Conservation (phyloP, 2,329 filamentous ascomycete genomes). For the Diaporthe nobilis region DNA sequence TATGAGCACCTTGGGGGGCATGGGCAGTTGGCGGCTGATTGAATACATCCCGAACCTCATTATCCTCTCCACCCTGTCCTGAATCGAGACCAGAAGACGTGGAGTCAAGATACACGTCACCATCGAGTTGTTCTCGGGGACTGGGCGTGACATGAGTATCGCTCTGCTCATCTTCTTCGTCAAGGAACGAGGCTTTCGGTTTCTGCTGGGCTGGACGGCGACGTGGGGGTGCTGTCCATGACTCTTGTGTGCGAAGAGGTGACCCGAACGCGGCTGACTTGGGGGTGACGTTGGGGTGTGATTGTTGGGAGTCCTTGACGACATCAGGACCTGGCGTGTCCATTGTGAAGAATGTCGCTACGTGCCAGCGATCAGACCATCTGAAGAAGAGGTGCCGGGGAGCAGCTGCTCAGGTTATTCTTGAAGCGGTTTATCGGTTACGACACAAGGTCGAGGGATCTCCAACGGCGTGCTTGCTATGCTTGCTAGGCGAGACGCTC, state of each 20-base stretch:
- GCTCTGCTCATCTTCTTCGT: not conserved
- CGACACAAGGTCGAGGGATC: not conserved
- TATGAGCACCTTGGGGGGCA: not conserved
- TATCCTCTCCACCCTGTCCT: not conserved
- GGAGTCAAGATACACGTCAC: not conserved
- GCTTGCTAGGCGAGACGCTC: not conserved
- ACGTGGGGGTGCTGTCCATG: constrained; percentile 11
- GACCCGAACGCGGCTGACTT: constrained; percentile 14
- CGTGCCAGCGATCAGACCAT: not conserved
- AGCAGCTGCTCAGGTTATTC: not conserved
- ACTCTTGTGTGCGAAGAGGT: not conserved
- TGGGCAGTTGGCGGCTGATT: not conserved
- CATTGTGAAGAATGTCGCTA: not conserved
- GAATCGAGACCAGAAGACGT: not conserved
- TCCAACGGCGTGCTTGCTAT: not conserved
- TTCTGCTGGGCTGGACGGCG: constrained; percentile 16
- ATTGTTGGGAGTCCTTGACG: not conserved
- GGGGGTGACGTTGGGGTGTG: constrained; percentile 1
- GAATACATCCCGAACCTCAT: not conserved
- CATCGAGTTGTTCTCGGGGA: not conserved
- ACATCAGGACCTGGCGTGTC: not conserved
- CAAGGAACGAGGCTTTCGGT: constrained; percentile 31
- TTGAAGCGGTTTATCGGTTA: not conserved
- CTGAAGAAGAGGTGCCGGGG: not conserved
- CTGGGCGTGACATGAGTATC: no score